Conservation (phyloP, 108 stramenopile species). For the Fragilaria radians region DNA sequence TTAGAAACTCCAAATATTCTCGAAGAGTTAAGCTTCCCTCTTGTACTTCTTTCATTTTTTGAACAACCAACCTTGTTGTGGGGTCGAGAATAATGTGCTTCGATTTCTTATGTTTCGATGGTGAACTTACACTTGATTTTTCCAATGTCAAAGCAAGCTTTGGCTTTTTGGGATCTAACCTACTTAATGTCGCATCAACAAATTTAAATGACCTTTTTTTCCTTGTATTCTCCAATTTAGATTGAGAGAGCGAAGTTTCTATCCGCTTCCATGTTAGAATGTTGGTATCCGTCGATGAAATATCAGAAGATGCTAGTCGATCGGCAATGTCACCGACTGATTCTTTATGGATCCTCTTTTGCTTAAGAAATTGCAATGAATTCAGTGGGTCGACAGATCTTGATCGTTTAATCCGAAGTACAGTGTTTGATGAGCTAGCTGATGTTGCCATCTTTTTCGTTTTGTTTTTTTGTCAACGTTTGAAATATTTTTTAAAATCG, state of each 20-base stretch:
- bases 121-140: neutral
- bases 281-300: neutral
- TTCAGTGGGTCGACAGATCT: neutral
- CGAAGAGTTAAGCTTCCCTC: slow-evolving; percentile 10
- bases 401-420: slow-evolving; percentile 5
- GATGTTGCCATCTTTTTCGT: neutral
- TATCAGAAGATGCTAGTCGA: neutral
- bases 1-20: slow-evolving; percentile 26
- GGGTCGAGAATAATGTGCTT: slow-evolving; percentile 5
- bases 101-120: neutral
- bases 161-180: neutral
- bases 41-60: slow-evolving; percentile 18
- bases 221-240: neutral
- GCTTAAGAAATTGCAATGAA: neutral
- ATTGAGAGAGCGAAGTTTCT: neutral
- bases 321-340: neutral
- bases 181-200: neutral
- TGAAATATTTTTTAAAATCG: no score
- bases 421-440: neutral
- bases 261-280: neutral
- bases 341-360: neutral
- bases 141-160: neutral
- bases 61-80: slow-evolving; percentile 2
- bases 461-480: no score
- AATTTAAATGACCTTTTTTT: neutral